Conservation (phyloP, 1,284 basidiomycete species). For the Marasmius tenuissimus region DNA sequence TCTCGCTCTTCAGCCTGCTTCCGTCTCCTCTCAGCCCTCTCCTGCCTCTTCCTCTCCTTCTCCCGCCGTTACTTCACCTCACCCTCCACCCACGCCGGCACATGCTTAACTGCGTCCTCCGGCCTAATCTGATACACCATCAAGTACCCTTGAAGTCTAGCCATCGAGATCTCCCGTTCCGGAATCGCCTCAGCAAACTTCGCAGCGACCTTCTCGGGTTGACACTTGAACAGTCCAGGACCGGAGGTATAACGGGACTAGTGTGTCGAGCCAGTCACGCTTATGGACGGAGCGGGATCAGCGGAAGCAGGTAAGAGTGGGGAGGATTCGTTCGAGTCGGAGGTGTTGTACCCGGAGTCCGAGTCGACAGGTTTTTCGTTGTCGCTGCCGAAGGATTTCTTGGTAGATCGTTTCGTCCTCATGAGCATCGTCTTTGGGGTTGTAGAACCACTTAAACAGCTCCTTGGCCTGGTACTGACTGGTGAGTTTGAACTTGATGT, state of each 20-base stretch:
- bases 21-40: not conserved
- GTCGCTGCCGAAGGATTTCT: slow-evolving; percentile 11
- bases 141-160: slow-evolving; percentile 71
- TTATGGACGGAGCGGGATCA: not conserved
- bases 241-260: slow-evolving; percentile 14
- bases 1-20: not conserved
- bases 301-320: not conserved
- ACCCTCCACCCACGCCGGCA: slow-evolving; percentile 48
- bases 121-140: slow-evolving; percentile 71
- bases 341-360: no score
- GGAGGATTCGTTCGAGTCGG: no score
- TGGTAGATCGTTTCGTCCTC: slow-evolving; percentile 27
- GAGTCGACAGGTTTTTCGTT: not conserved
- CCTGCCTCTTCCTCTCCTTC: not conserved
- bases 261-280: not conserved
- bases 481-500: slow-evolving; percentile 72
- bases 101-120: slow-evolving; percentile 49
- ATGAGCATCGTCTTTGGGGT: slow-evolving; percentile 35
- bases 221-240: slow-evolving; percentile 20
- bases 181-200: slow-evolving; percentile 60
- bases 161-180: slow-evolving; percentile 67
- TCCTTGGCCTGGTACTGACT: slow-evolving; percentile 64
- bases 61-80: slow-evolving; percentile 21
- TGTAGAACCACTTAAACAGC: slow-evolving; percentile 67
- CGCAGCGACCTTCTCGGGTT: slow-evolving; percentile 45